Percentiles rank a stretch among this genome's conserved stretches.
Conservation (phyloP, 2,329 filamentous ascomycete species). For the Cylindrodendrum hubeiense region DNA sequence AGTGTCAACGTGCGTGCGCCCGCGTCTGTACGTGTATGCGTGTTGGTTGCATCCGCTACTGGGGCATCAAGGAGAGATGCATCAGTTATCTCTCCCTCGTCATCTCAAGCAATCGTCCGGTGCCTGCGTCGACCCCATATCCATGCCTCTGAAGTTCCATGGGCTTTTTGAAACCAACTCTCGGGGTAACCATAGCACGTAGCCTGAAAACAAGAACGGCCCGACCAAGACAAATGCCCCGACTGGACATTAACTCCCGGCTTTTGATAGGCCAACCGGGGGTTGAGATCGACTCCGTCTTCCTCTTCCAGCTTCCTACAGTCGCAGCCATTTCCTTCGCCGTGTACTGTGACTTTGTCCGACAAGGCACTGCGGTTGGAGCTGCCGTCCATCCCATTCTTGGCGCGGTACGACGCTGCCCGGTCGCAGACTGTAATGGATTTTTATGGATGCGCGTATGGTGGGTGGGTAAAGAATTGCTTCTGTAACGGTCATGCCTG, state of each 20-base stretch:
- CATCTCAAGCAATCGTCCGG: neutral
- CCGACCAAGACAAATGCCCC: neutral
- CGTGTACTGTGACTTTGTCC: neutral
- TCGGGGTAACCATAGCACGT: constrained; percentile 14
- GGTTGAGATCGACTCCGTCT: neutral
- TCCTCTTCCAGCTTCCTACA: constrained; percentile 7
- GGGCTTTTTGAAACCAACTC: neutral
- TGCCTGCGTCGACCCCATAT: constrained; percentile 21
- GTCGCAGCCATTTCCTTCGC: neutral
- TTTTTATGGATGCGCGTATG: neutral
- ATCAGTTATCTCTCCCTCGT: neutral
- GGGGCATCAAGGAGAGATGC: neutral
- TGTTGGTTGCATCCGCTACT: neutral
- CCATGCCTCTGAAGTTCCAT: constrained; percentile 4
- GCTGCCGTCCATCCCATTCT: neutral
- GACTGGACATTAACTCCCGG: neutral
- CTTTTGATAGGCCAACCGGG: neutral
- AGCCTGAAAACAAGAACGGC: neutral
- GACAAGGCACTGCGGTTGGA: neutral
- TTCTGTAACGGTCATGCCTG: constrained; percentile 11
- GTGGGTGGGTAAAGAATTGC: constrained; percentile 15
- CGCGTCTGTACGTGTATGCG: neutral
- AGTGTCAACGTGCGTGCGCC: neutral
- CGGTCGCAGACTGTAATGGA: constrained; percentile 1
- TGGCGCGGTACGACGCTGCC: neutral